Evolutionary conservation across 192 early-diverging fungal genomes (phyloP).

Genomic region (Diversispora eburnea): DNA sequence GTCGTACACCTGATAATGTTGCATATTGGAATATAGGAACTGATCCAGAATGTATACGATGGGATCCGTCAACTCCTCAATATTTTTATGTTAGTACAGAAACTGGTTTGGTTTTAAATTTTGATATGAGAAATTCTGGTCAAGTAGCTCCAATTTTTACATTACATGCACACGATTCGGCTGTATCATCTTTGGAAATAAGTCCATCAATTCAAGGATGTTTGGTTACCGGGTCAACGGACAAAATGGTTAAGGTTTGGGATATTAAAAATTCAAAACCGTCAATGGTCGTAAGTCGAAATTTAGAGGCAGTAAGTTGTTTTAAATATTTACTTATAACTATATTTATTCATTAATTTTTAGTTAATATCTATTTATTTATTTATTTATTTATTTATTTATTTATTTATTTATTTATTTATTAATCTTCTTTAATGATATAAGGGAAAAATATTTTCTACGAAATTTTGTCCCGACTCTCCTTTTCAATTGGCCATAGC

Average conservation of each 20-base stretch:
- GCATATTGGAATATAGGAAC: constrained; percentile 64
- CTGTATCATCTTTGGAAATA: constrained; percentile 85
- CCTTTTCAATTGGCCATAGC: constrained; percentile 85
- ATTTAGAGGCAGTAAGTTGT: constrained; percentile 66
- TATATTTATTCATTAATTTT: constrained; percentile 22
- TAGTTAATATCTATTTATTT: no score
- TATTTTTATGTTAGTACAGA: constrained; percentile 84
- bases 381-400: constrained; percentile 34
- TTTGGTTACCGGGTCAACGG: constrained; percentile 88
- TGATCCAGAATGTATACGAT: constrained; percentile 89
- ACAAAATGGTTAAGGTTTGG: constrained; percentile 95
- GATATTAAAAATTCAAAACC: constrained; percentile 71
- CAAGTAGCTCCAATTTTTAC: constrained; percentile 69
- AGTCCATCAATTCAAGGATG: constrained; percentile 73
- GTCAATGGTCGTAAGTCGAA: constrained; percentile 80
- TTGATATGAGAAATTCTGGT: constrained; percentile 65
- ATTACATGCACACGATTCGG: constrained; percentile 89
- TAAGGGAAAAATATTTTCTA: constrained; percentile 74
- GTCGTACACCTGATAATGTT: constrained; percentile 74
- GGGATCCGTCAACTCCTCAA: constrained; percentile 84
- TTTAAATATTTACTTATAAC: not conserved
- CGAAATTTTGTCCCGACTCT: constrained; percentile 86
- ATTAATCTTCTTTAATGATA: constrained; percentile 8
- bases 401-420: not conserved
- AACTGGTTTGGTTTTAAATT: constrained; percentile 87